Percentiles rank a stretch among this genome's conserved stretches.
phyloP scores from a whole-genome alignment of 176 grass and related monocot species.

The Aegilops speltoides region DNA sequence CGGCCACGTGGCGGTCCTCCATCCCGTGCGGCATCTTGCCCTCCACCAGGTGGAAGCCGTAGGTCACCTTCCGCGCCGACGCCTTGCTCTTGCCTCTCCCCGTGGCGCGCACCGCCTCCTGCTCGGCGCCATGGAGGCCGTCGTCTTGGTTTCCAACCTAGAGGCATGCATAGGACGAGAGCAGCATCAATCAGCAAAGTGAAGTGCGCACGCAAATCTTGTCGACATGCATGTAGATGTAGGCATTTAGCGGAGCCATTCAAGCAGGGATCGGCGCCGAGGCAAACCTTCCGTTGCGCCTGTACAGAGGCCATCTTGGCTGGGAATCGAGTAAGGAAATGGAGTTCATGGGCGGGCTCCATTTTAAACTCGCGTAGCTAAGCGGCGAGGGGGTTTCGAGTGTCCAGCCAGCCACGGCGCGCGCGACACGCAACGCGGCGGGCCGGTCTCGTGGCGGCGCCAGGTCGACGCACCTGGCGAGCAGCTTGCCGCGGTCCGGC shows the following conservation, averaged over 20 bases:
- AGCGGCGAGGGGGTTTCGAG: not conserved
- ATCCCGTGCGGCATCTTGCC: slow-evolving; percentile 56
- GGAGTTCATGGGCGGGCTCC: not conserved
- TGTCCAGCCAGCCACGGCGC: not conserved
- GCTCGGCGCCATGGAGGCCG: not conserved
- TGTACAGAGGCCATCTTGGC: not conserved
- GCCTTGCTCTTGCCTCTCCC: slow-evolving; percentile 46
- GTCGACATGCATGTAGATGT: not conserved
- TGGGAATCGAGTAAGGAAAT: not conserved
- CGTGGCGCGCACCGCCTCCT: not conserved
- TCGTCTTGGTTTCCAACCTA: slow-evolving; percentile 10
- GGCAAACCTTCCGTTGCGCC: not conserved
- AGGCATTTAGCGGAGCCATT: not conserved
- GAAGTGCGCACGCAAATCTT: not conserved
- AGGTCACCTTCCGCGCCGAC: slow-evolving; percentile 46
- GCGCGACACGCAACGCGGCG: not conserved
- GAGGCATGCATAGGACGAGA: not conserved
- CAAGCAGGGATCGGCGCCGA: not conserved
- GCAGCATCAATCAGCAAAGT: not conserved
- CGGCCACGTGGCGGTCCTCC: slow-evolving; percentile 58
- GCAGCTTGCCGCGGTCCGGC: not conserved
- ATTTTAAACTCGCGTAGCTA: not conserved
- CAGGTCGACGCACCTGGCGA: not conserved
- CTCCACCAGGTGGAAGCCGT: slow-evolving; percentile 61
- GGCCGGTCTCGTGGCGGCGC: not conserved